These are phyloP conservation scores for Micractinium sp. DNA, from an alignment of 139 green algal species.

Conservation along the genomic window DNA sequence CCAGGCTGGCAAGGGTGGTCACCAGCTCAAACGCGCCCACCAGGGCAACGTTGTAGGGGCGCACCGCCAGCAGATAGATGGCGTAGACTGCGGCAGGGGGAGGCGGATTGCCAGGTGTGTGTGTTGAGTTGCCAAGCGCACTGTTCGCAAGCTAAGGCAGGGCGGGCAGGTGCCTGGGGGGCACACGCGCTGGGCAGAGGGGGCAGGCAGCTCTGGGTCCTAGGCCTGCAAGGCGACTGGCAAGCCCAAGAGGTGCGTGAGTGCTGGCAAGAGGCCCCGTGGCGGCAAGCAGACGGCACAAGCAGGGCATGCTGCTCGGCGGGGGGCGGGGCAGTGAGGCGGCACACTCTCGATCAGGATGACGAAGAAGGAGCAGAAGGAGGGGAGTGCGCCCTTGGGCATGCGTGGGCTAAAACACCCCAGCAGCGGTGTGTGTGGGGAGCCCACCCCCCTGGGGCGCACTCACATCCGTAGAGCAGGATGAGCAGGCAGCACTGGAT, in stretches of 20 bases:
- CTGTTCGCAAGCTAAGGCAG: not conserved
- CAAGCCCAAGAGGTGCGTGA: no score
- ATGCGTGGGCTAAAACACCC: no score
- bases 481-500: slow-evolving; percentile 34
- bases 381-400: no score
- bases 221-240: no score
- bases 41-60: slow-evolving; percentile 24
- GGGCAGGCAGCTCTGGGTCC: not conserved
- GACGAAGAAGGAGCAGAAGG: no score
- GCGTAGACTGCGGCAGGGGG: slow-evolving; percentile 3
- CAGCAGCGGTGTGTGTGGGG: no score
- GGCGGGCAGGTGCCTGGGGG: not conserved
- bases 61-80: slow-evolving; percentile 21
- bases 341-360: no score
- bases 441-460: not conserved
- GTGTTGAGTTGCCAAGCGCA: not conserved
- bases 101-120: not conserved
- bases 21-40: slow-evolving; percentile 33
- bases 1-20: not conserved
- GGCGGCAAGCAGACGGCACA: no score
- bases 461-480: slow-evolving; percentile 34
- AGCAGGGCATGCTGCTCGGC: no score
- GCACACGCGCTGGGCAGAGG: not conserved
- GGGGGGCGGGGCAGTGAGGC: no score
- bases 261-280: no score